Evolutionary conservation across 1,284 basidiomycete genomes (phyloP), one percentile per base, ranked within the genome.

Genomic region (Boletus calvinii): DNA sequence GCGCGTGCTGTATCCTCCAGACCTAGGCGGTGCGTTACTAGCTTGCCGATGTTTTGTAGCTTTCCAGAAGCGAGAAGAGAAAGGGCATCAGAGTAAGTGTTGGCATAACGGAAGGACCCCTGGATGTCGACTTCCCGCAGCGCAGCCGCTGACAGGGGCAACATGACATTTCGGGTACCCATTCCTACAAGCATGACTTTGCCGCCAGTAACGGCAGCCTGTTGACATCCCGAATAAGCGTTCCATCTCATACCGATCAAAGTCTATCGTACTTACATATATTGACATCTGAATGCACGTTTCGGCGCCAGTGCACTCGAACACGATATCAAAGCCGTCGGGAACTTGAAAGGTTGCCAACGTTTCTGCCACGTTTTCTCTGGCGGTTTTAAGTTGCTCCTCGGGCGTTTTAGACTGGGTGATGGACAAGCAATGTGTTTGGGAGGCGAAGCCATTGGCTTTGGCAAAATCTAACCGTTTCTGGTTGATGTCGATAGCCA

Each of bases 301-400:
- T 70, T 95, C 93, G 2, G 93, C 93, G 59, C 95, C 95, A 6
- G 94, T 96, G 72, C 95, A 98, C 71, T 98, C 95, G 63, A 94
- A 92, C 34, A 97, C 87, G 61, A 90, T 77, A 71, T 98, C 94
- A 71, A 94, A 96, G 12, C 94, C 94, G 30, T 91, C 85, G 20
- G 78, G 76, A 54, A 83, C 74, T 50, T 74, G 77, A 63, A 87
- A 86, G 56, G 78, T 68, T 58, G 76, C 68, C 61, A 93, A 72
- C 17, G 83, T 77, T 34, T 72, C 66, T 24, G 74, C 69, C 6
- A 81, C 76, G 55, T 72, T 80, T 55, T 84, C 81, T 67, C 87
- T 86, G 12, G 87, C 85, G 4, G 76, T 77, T 48, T 81, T 79
- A 34, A 92, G 77, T 56, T 82, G 79, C 46, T 92, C 85, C 41